Percentiles rank a stretch among this genome's conserved stretches.
phyloP scores from a whole-genome alignment of 2,329 filamentous ascomycete genomes.

The Claviceps africana region DNA sequence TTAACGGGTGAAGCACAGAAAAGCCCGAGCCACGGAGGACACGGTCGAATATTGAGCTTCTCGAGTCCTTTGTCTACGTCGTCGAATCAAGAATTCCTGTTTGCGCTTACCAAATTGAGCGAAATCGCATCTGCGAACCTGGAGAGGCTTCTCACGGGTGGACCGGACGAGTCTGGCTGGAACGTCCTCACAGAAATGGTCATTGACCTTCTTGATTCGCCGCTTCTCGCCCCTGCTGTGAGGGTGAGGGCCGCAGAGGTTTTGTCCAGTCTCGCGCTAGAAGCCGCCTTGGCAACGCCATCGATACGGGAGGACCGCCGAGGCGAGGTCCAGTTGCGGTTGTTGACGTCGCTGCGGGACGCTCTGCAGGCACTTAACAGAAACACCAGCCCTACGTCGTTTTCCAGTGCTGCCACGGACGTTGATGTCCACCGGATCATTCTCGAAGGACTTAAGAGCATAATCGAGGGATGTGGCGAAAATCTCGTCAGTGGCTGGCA shows the following conservation, averaged over 20 bases:
- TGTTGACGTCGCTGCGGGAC: slow-evolving; percentile 51
- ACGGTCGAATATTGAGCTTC: slow-evolving; percentile 33
- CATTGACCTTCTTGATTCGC: slow-evolving; percentile 34
- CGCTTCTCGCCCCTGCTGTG: slow-evolving; percentile 34
- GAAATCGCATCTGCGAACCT: slow-evolving; percentile 64
- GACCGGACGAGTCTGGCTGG: slow-evolving; percentile 64
- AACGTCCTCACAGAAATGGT: slow-evolving; percentile 44
- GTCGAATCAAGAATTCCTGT: slow-evolving; percentile 47
- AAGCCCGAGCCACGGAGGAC: slow-evolving; percentile 20
- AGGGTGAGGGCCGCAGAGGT: slow-evolving; percentile 50
- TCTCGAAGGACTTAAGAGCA: slow-evolving; percentile 64
- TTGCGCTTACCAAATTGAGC: slow-evolving; percentile 59
- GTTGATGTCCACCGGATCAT: slow-evolving; percentile 68
- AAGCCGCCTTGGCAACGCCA: slow-evolving; percentile 42
- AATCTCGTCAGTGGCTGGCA: slow-evolving; percentile 73
- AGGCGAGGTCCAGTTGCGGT: slow-evolving; percentile 53
- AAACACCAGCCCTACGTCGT: slow-evolving; percentile 36
- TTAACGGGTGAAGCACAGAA: slow-evolving; percentile 19
- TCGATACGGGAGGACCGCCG: slow-evolving; percentile 35
- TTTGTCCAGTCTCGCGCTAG: slow-evolving; percentile 42
- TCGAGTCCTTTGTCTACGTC: slow-evolving; percentile 30
- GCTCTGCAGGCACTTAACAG: slow-evolving; percentile 43
- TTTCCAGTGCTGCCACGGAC: slow-evolving; percentile 49
- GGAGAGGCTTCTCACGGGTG: slow-evolving; percentile 54
- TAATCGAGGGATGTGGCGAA: slow-evolving; percentile 83